Conservation (phyloP, 192 early-diverging fungal genomes). For the Gigaspora rosea region DNA sequence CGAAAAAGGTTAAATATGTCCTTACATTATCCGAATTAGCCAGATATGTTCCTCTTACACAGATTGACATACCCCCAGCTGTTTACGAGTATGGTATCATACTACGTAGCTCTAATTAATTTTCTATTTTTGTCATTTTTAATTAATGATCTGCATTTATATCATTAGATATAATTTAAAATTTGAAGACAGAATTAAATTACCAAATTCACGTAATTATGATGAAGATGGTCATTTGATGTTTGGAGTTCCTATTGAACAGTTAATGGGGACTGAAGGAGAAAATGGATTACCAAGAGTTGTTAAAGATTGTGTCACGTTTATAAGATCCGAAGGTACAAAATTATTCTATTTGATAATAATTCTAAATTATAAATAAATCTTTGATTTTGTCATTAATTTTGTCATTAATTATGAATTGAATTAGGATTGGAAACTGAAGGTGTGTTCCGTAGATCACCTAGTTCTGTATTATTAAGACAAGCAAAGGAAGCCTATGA, state of each 20-base stretch:
- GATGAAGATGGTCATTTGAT: constrained; percentile 44
- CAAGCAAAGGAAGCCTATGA: constrained; percentile 64
- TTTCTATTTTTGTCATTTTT: background rate
- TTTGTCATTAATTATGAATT: background rate
- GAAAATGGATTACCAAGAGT: constrained; percentile 77
- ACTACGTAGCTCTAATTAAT: background rate
- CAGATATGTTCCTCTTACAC: constrained; percentile 64
- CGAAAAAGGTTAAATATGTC: constrained; percentile 81
- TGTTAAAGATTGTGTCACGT: constrained; percentile 70
- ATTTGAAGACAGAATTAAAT: constrained; percentile 44
- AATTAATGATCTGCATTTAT: background rate
- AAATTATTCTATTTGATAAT: background rate
- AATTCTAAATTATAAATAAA: background rate
- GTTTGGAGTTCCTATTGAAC: constrained; percentile 79
- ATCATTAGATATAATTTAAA: constrained; percentile 42
- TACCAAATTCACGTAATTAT: constrained; percentile 37
- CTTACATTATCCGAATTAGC: constrained; percentile 71
- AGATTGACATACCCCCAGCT: constrained; percentile 74
- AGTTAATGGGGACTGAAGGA: constrained; percentile 72
- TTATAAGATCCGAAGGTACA: constrained; percentile 66
- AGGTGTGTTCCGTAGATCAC: constrained; percentile 88
- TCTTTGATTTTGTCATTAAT: constrained; percentile 3
- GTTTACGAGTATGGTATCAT: constrained; percentile 57
- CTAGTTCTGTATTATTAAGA: constrained; percentile 67
- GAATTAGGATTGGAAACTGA: constrained; percentile 68